Conservation (phyloP, 306 rosid genomes). For the Rosa rugosa region DNA sequence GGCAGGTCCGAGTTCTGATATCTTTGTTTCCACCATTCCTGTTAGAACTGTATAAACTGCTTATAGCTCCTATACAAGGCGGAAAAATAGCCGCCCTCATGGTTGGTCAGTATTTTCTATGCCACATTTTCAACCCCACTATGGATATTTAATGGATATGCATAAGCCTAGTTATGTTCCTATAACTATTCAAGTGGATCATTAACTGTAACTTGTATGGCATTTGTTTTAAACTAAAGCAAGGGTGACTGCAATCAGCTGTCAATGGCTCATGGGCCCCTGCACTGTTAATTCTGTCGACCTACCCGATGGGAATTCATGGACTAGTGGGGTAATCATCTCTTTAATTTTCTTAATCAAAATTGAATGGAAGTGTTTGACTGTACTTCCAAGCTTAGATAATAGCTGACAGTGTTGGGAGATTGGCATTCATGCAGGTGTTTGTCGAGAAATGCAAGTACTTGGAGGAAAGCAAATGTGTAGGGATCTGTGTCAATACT, state of each 20-base stretch:
- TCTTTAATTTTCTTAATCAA: background rate
- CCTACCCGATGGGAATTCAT: conserved; percentile 60
- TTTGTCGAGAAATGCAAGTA: conserved; percentile 87
- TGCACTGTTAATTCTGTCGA: conserved; percentile 75
- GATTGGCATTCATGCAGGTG: conserved; percentile 51
- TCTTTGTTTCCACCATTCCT: conserved; percentile 83
- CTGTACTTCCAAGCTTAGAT: background rate
- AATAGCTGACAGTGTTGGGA: background rate
- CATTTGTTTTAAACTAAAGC: conserved; percentile 45
- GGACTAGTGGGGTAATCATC: conserved; percentile 72
- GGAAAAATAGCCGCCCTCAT: conserved; percentile 86
- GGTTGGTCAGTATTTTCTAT: conserved; percentile 68
- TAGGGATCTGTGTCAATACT: conserved; percentile 77
- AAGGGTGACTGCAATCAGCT: conserved; percentile 87
- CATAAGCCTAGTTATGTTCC: background rate
- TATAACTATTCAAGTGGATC: background rate
- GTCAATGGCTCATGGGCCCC: conserved; percentile 96
- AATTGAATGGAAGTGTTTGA: background rate
- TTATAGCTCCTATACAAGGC: conserved; percentile 68
- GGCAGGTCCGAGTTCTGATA: conserved; percentile 66
- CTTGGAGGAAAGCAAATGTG: conserved; percentile 89
- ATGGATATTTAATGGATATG: background rate
- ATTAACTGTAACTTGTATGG: background rate
- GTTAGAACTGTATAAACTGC: conserved; percentile 67
- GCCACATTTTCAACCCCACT: background rate